Conservation (phyloP, 2,329 filamentous ascomycete species). For the Fusarium buharicum region DNA sequence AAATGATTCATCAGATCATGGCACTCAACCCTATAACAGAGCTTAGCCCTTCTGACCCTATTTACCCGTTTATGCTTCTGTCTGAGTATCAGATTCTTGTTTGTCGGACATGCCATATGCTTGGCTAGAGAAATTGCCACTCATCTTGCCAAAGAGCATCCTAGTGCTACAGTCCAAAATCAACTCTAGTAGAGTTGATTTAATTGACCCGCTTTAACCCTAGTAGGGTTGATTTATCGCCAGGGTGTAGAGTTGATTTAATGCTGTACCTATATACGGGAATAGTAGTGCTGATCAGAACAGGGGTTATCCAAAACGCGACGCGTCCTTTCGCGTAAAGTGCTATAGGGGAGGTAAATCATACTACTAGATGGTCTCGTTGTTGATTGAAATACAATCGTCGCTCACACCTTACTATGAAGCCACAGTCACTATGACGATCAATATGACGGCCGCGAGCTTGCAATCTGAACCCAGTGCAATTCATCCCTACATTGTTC, state of each 20-base stretch:
- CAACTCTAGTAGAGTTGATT: conserved; percentile 1
- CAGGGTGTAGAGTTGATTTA: conserved; percentile 1
- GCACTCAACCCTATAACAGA: background rate
- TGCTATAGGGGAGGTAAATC: background rate
- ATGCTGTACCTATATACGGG: too few relatives aligned
- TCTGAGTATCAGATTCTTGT: background rate
- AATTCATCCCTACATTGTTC: too few relatives aligned
- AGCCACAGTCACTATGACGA: too few relatives aligned
- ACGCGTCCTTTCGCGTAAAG: background rate
- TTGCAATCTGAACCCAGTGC: too few relatives aligned
- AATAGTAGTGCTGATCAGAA: too few relatives aligned
- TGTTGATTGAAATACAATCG: too few relatives aligned
- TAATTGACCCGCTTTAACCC: background rate
- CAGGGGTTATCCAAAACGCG: background rate
- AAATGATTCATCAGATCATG: background rate
- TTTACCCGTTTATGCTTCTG: background rate
- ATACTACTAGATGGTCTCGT: too few relatives aligned
- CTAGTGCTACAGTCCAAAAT: background rate
- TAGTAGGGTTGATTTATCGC: background rate
- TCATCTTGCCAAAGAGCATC: background rate
- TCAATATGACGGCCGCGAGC: too few relatives aligned
- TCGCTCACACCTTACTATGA: too few relatives aligned
- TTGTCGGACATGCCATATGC: background rate
- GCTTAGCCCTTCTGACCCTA: background rate
- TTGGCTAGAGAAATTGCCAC: background rate